Base-by-base conservation (phyloP, 2,329 filamentous ascomycete genomes). In the Waltergamsia citrina region DNA sequence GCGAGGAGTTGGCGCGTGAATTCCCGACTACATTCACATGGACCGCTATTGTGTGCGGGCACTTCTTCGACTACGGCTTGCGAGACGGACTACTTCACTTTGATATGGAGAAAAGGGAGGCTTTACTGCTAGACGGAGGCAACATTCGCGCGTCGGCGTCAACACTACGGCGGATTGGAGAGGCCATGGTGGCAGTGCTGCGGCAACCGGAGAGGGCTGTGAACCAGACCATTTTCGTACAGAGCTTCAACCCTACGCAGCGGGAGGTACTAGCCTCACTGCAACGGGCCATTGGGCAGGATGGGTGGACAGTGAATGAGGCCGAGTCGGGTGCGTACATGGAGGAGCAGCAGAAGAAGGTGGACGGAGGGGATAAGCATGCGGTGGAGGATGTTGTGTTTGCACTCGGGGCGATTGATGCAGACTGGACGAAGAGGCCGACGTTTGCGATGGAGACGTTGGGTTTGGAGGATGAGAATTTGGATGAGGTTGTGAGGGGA, bases 41-140 rank as follows among this genome's bases (percentile, higher is more conserved):
- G 65, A 62, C 62, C 0, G 45, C 52, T 3, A 41, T 67, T 6
- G 48, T 62, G 45, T 53, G 64, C 57, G 50, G 70, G 33, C 52
- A 60, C 34, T 62, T 62, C 32, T 57, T 63, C 29, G 57, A 78
- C 66, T 78, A 67, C 67, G 63, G 62, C 12, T 39, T 67, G 12
- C 41, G 41, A 5, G 44, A 47, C 29, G 51, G 52, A 7, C 40
- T 61, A 39, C 39, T 53, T 1, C 59, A 59, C 5, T 66, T 75
- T 38, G 58, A 73, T 37, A 38, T 59, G 2, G 55, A 59, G n/a
- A 53, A 53, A 3, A 55, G 59, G 16, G 60, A 51, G 11, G 60
- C 62, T 3, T 57, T 52, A 2, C 52, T 78, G 5, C 65, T 63
- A 12, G 68, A 78, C 43, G 66, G 63, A 3, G 75, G 75, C 3